phyloP scores from a whole-genome alignment of 2,329 filamentous ascomycete species.

The Apiospora marii region DNA sequence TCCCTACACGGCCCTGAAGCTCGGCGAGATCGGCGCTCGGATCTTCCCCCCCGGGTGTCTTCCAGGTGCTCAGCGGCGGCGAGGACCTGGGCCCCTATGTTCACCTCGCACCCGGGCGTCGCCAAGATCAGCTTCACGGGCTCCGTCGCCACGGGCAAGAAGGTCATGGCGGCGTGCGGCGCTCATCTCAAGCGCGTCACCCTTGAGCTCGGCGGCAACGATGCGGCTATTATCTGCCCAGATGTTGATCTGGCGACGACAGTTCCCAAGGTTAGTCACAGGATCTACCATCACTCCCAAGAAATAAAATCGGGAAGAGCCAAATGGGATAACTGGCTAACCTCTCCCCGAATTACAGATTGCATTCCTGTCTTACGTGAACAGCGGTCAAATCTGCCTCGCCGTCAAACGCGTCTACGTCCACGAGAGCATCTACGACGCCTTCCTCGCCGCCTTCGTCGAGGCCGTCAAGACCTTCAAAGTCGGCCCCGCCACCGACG shows the following conservation, averaged over 20 bases:
- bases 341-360: not conserved
- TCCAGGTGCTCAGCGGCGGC: conserved; percentile 67
- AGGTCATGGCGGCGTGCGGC: conserved; percentile 58
- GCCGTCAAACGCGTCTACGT: conserved; percentile 63
- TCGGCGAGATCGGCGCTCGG: conserved; percentile 64
- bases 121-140: conserved; percentile 69
- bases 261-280: conserved; percentile 18
- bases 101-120: conserved; percentile 65
- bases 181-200: conserved; percentile 62
- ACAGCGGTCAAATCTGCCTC: conserved; percentile 51
- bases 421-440: conserved; percentile 63
- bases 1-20: conserved; percentile 65
- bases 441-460: conserved; percentile 52
- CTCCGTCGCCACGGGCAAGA: conserved; percentile 61
- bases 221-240: conserved; percentile 58
- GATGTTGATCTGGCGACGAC: conserved; percentile 52
- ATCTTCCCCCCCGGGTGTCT: conserved; percentile 70
- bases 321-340: not conserved
- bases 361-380: conserved; percentile 20
- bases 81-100: conserved; percentile 65
- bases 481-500: conserved; percentile 33
- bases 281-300: too few species aligned
- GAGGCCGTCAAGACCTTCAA: conserved; percentile 35
- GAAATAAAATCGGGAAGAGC: not conserved
- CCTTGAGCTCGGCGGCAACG: conserved; percentile 63